Conservation (phyloP, 1,284 basidiomycete species). For the Polyporus tsugae region DNA sequence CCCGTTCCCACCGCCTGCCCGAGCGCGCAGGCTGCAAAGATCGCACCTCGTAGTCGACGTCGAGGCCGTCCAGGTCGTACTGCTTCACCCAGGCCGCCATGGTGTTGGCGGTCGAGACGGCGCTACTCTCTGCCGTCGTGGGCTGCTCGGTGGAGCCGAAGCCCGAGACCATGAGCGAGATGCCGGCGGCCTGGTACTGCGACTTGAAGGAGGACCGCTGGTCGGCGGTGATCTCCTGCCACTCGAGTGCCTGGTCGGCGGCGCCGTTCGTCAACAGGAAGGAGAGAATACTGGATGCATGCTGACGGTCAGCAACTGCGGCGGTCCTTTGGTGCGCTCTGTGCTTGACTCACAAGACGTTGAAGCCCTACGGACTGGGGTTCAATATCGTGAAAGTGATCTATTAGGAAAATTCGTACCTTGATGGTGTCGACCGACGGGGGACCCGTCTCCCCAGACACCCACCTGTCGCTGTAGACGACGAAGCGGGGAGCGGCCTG, state of each 20-base stretch:
- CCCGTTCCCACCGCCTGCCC: neutral
- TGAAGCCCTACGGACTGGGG: conserved; percentile 49
- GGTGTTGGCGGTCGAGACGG: conserved; percentile 51
- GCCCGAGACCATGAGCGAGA: conserved; percentile 56
- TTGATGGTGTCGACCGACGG: conserved; percentile 47
- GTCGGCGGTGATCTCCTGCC: conserved; percentile 45
- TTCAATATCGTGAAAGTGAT: neutral
- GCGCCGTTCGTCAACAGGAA: conserved; percentile 53
- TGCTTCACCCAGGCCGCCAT: conserved; percentile 59
- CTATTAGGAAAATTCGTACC: conserved; percentile 36
- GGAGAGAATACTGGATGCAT: conserved; percentile 47
- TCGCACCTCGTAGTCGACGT: conserved; percentile 62
- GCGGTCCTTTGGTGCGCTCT: neutral
- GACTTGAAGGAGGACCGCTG: conserved; percentile 48
- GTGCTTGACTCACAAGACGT: conserved; percentile 50
- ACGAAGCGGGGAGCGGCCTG: neutral
- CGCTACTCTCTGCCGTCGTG: conserved; percentile 51
- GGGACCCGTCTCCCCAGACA: conserved; percentile 47
- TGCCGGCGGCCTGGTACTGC: conserved; percentile 53
- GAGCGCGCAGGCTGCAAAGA: neutral
- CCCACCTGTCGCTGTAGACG: conserved; percentile 45
- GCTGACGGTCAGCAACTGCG: neutral
- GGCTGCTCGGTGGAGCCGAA: conserved; percentile 62
- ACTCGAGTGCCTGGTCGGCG: conserved; percentile 53
- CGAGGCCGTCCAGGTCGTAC: conserved; percentile 61